Evolutionary conservation across 2,329 filamentous ascomycete genomes (phyloP), one percentile per base, ranked within the genome.

Genomic region (Rutstroemia sp.): DNA sequence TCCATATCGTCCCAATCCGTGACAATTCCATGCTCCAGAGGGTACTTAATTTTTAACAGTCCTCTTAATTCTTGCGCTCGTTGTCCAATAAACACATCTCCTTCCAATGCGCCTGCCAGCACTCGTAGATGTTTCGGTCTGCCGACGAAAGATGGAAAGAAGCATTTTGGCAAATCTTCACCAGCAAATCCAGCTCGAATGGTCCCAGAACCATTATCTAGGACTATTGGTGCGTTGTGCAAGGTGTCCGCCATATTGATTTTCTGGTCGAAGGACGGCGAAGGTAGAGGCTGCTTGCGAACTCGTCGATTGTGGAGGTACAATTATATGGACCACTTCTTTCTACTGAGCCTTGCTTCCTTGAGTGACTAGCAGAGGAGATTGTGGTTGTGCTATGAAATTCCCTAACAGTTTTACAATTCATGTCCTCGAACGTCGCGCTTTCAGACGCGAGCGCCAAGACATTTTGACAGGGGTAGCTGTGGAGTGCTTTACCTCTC

Each of bases 1-100:
- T 99, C 94, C 94, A 99, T 99, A 70, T 99, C 94, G 70, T 97
- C 94, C 94, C 94, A 99, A 73, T 99, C 91, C 65, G 94, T 99
- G 61, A 99, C 94, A 67, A 99, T 95, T 65, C 94, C 94, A 72
- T 99, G 94, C 75, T 97, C 94, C 55, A 99, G 77, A 46, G 94
- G 94, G 71, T 97, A 97, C 63, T 85, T 82, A 67, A 99, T 96
- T 81, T 97, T 99, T 65, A 99, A 80, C 60, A 99, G 77, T 3
- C 94, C 94, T 68, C 92, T 84, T 68, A 96, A 79, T 69, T 97
- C 92, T 65, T 92, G 92, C 17, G 83, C 83, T 72, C 90, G 87
- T 67, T 92, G 87, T 51, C 94, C 94, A 71, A 99, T 96, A 73
- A 99, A 99, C 52, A 95, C 87, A 70, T 99, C 94, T 51, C 94